Evolutionary conservation across 2,329 filamentous ascomycete species (phyloP), one percentile per base, ranked within the genome.

Genomic region (Waltergamsia citrina): DNA sequence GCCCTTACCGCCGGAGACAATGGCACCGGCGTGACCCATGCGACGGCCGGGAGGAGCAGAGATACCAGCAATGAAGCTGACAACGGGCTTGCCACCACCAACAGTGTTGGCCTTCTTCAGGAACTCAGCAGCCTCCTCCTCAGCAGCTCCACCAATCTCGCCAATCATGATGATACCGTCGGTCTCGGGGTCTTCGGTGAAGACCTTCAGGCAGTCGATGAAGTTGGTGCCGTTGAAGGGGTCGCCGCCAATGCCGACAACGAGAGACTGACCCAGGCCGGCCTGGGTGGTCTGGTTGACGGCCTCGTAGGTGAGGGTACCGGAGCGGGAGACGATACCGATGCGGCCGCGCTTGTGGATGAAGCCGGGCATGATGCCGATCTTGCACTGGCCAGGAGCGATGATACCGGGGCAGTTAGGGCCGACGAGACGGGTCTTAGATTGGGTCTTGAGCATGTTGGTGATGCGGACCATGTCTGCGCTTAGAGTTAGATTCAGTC

Each of bases 161-260:
- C 92, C 92, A 60, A 98, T 96, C 92, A 98, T 95, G 70, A 98
- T 95, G 67, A 98, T 95, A 57, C 92, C 92, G 59, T 98, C 92
- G 25, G 92, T 98, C 69, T 94, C 86, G 60, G 82, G 74, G 62
- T 98, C 92, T 62, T 93, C 73, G 51, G 94, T 78, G 78, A 98
- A 98, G 57, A 96, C 86, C 58, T 85, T 84, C 51, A 98, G 74
- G 74, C 90, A 95, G 76, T 98, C 92, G 66, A 98, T 96, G 73
- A 96, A 98, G 78, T 94, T 96, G 65, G 92, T 96, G 51, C 92
- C 92, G 54, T 83, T 90, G 75, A 98, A 98, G 51, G 92, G 92
- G 67, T 98, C 92, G 67, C 92, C 92, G 45, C 92, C 92, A 52
- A 98, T 96, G 56, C 92, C 92, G 53, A 98, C 85, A 54, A 98